These are phyloP conservation scores for Chaetomium olivaceum DNA, from an alignment of 2,329 filamentous ascomycete genomes.

Conservation along the genomic window DNA sequence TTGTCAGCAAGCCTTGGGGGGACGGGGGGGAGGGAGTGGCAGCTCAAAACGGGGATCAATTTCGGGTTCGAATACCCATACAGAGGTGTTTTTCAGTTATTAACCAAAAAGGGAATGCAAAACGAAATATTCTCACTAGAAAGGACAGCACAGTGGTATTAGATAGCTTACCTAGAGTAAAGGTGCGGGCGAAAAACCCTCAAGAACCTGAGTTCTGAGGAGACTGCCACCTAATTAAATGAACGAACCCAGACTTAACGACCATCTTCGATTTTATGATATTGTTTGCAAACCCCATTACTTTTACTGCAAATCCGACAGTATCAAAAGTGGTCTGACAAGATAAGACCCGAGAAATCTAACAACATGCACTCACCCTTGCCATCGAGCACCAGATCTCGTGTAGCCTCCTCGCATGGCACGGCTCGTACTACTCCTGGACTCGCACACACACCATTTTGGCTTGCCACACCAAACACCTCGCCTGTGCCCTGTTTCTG, in stretches of 20 bases:
- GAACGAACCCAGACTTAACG: not conserved
- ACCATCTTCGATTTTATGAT: not conserved
- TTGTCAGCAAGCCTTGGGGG: too few relatives aligned
- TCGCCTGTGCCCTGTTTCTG: not conserved
- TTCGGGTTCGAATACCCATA: not conserved
- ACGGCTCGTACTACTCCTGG: not conserved
- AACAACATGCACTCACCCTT: not conserved
- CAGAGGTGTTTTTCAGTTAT: not conserved
- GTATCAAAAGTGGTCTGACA: not conserved
- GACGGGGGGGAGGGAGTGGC: too few relatives aligned
- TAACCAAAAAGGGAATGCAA: too few relatives aligned
- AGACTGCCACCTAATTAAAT: too few relatives aligned
- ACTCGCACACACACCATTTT: not conserved
- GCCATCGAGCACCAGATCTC: constrained; percentile 4
- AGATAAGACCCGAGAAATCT: not conserved
- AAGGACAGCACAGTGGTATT: too few relatives aligned
- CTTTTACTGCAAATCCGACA: not conserved
- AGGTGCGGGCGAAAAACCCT: not conserved
- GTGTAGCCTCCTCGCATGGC: not conserved
- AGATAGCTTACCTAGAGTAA: not conserved
- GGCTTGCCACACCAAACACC: not conserved
- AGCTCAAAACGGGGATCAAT: too few relatives aligned
- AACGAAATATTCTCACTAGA: too few relatives aligned
- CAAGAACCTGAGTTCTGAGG: not conserved
- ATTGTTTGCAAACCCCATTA: not conserved